These are phyloP conservation scores for Backusella psychrophila DNA, from an alignment of 192 early-diverging fungal genomes.

Conservation along the genomic window DNA sequence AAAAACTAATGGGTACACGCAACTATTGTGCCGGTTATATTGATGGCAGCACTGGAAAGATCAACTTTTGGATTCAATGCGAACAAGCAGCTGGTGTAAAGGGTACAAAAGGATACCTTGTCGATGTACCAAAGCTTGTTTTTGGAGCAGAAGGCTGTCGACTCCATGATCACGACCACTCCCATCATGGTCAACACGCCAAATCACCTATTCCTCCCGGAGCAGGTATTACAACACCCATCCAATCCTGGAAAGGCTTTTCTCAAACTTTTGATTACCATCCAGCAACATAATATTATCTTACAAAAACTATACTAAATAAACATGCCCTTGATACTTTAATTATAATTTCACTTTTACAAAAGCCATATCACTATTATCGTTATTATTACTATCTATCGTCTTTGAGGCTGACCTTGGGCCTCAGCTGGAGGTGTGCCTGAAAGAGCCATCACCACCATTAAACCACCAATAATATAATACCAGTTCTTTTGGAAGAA, in stretches of 20 bases:
- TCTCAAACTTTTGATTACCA: neutral
- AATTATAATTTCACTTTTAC: neutral
- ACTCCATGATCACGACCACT: neutral
- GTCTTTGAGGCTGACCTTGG: neutral
- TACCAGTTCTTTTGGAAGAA: constrained; percentile 41
- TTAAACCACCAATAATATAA: neutral
- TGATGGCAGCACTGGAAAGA: constrained; percentile 16
- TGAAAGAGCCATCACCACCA: neutral
- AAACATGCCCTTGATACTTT: neutral
- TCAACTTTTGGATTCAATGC: constrained; percentile 26
- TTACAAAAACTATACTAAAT: neutral
- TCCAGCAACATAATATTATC: neutral
- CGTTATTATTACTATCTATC: neutral
- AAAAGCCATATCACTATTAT: neutral
- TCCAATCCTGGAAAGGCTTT: neutral
- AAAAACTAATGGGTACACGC: constrained; percentile 21
- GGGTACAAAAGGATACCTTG: constrained; percentile 14
- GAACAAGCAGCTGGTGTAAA: constrained; percentile 19
- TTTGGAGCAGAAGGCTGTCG: constrained; percentile 13
- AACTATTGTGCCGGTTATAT: constrained; percentile 26
- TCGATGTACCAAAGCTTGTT: constrained; percentile 17
- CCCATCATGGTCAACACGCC: neutral
- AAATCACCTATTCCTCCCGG: neutral
- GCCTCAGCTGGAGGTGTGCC: neutral
- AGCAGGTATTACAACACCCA: neutral